Evolutionary conservation across 2,329 filamentous ascomycete genomes (phyloP).

Genomic region (Fusarium temperatum): DNA sequence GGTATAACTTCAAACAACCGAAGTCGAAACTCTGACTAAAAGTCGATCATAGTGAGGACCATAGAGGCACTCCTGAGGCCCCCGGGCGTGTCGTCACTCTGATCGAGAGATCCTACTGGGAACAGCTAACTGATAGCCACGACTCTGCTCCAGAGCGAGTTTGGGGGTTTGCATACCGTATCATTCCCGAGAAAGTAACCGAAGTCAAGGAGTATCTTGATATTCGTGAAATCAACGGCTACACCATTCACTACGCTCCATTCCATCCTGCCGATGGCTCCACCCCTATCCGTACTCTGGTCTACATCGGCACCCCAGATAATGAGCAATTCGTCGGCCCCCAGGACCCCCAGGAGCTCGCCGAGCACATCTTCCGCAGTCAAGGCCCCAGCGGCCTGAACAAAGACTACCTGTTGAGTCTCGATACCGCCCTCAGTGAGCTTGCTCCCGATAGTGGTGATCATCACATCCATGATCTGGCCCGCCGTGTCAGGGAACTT

Average conservation of each 20-base stretch:
- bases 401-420: slow-evolving; percentile 83
- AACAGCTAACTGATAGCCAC: slow-evolving; percentile 75
- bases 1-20: slow-evolving; percentile 38
- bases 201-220: slow-evolving; percentile 92
- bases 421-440: slow-evolving; percentile 78
- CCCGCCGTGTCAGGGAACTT: slow-evolving; percentile 73
- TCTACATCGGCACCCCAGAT: slow-evolving; percentile 93
- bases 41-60: slow-evolving; percentile 75
- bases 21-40: neutral
- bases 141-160: slow-evolving; percentile 71
- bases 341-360: slow-evolving; percentile 80
- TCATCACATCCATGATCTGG: slow-evolving; percentile 85
- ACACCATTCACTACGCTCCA: slow-evolving; percentile 89
- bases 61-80: slow-evolving; percentile 86
- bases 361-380: slow-evolving; percentile 81
- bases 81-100: slow-evolving; percentile 94
- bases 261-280: slow-evolving; percentile 68
- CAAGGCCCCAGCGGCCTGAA: slow-evolving; percentile 88
- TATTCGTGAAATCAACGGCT: slow-evolving; percentile 97
- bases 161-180: slow-evolving; percentile 94
- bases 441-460: slow-evolving; percentile 82
- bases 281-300: slow-evolving; percentile 65
- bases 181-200: slow-evolving; percentile 73
- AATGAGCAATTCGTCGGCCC: slow-evolving; percentile 92
- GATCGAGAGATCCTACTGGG: slow-evolving; percentile 86